Conservation (phyloP, 2,329 filamentous ascomycete species). For the Calonectria pseudoturangicola region DNA sequence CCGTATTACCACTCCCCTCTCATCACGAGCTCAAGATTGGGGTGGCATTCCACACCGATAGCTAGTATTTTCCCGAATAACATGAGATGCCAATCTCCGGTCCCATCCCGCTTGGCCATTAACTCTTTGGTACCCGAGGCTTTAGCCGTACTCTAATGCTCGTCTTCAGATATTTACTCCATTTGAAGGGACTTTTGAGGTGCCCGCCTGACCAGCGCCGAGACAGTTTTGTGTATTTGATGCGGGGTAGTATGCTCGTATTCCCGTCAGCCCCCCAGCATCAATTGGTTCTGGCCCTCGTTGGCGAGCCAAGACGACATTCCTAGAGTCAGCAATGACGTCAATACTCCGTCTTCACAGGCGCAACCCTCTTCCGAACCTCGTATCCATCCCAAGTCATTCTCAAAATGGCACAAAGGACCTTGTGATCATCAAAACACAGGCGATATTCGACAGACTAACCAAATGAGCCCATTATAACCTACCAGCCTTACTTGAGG, state of each 20-base stretch:
- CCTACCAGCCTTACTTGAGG: background rate
- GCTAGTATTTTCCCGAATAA: conserved; percentile 32
- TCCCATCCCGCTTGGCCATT: background rate
- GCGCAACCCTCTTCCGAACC: conserved; percentile 17
- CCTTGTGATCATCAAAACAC: background rate
- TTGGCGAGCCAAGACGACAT: background rate
- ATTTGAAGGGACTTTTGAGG: conserved; percentile 3
- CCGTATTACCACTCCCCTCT: conserved; percentile 30
- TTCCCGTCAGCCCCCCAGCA: conserved; percentile 41
- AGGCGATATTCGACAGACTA: background rate
- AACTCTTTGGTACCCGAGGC: background rate
- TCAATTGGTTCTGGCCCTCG: background rate
- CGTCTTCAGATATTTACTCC: conserved; percentile 2
- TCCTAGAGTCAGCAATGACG: conserved; percentile 43
- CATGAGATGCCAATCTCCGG: conserved; percentile 34
- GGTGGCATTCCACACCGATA: conserved; percentile 43
- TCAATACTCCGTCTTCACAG: conserved; percentile 39
- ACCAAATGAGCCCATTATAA: too few species aligned
- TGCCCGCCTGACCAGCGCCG: conserved; percentile 5
- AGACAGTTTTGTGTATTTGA: conserved; percentile 10
- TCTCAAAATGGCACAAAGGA: conserved; percentile 12
- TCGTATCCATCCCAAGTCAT: conserved; percentile 4
- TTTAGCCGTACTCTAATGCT: too few species aligned
- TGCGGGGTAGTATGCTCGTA: conserved; percentile 53
- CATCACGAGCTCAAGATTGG: conserved; percentile 46